phyloP scores from a whole-genome alignment of 169 alveolate species.

The Eimeria praecox region DNA sequence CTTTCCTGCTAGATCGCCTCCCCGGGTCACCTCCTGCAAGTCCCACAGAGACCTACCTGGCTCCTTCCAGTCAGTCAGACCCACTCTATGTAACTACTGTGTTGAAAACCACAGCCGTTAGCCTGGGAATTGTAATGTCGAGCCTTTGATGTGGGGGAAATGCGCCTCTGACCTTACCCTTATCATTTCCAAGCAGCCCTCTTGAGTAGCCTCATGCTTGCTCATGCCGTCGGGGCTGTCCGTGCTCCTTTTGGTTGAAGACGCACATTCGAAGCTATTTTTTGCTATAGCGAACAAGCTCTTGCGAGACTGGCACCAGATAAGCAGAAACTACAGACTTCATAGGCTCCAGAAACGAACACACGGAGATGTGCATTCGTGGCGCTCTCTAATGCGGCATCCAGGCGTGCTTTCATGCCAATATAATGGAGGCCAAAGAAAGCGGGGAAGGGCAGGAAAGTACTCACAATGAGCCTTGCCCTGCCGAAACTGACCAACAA shows the following conservation, averaged over 20 bases:
- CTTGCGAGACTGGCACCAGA: neutral
- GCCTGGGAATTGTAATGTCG: neutral
- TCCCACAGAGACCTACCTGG: conserved; percentile 34
- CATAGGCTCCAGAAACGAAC: neutral
- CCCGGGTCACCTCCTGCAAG: conserved; percentile 38
- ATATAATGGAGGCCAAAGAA: neutral
- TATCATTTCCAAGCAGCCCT: neutral
- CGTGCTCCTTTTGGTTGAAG: neutral
- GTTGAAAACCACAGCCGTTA: neutral
- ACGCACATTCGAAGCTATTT: neutral
- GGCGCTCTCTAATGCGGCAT: neutral
- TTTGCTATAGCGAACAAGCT: neutral
- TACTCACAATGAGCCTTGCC: neutral
- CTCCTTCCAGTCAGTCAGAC: neutral
- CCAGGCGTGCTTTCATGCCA: neutral
- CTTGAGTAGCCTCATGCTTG: neutral
- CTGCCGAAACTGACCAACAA: neutral
- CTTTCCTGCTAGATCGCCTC: neutral
- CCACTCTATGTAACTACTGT: neutral
- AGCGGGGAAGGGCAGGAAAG: neutral
- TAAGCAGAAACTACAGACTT: neutral
- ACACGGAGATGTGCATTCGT: neutral
- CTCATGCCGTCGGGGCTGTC: neutral
- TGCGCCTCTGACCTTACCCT: neutral
- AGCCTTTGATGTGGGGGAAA: neutral